These are phyloP conservation scores for Penicillium coffeae DNA, from an alignment of 495 filamentous ascomycete genomes.

Conservation along the genomic window DNA sequence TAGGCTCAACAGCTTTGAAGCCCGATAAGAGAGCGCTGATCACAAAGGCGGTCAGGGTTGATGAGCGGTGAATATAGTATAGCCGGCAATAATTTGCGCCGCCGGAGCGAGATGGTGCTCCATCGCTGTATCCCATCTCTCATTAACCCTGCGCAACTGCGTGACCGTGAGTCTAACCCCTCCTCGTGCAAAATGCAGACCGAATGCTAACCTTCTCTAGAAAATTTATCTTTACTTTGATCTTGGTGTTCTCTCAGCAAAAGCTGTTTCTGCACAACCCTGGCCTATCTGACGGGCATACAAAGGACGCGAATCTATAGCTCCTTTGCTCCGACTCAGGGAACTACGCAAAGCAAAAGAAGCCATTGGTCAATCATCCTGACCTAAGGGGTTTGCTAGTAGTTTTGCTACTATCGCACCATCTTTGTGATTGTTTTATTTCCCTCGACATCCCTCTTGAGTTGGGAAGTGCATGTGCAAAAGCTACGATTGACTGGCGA, in stretches of 20 bases:
- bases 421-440: not conserved
- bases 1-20: too few species aligned
- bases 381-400: too few species aligned
- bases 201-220: not conserved
- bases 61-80: not conserved
- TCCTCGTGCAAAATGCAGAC: not conserved
- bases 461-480: not conserved
- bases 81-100: not conserved
- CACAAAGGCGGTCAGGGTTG: not conserved
- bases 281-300: not conserved
- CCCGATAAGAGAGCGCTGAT: constrained; percentile 12
- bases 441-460: not conserved
- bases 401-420: too few species aligned
- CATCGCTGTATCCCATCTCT: constrained; percentile 1
- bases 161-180: not conserved
- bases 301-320: not conserved
- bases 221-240: too few species aligned
- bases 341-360: too few species aligned
- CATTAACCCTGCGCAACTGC: constrained; percentile 6
- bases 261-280: not conserved
- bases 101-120: not conserved
- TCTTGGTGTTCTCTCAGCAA: too few species aligned
- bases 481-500: not conserved
- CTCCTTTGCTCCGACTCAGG: not conserved
- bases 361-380: too few species aligned